A percentile compares a stretch with the other conserved stretches of the same genome.
Evolutionary conservation across 176 grass and related monocot genomes (phyloP).

Genomic region (Eremochloa ophiuroides): DNA sequence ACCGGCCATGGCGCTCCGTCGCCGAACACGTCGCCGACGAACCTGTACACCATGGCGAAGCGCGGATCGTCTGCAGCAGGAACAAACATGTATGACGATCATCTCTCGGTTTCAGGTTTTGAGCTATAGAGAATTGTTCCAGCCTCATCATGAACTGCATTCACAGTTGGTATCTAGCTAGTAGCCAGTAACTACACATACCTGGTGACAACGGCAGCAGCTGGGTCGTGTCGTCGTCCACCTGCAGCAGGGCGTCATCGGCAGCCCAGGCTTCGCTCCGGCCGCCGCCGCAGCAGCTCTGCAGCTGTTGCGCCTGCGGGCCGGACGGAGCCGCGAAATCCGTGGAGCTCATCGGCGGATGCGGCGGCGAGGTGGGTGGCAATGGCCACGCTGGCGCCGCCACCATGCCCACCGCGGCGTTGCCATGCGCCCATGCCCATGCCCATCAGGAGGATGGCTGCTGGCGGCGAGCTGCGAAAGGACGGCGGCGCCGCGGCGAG

Average conservation of each 20-base stretch:
- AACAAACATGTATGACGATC: too few relatives aligned
- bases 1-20: slow-evolving; percentile 30
- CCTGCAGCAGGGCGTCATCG: neutral
- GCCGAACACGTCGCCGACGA: slow-evolving; percentile 63
- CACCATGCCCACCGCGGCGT: neutral
- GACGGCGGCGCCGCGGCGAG: slow-evolving; percentile 19
- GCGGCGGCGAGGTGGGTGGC: neutral
- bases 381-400: neutral
- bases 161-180: neutral
- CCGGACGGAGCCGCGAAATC: neutral
- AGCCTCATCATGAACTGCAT: too few relatives aligned
- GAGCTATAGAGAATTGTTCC: too few relatives aligned
- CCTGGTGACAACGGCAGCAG: slow-evolving; percentile 1
- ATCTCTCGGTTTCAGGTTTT: too few relatives aligned
- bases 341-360: neutral
- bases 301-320: neutral
- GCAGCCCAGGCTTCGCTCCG: too few relatives aligned
- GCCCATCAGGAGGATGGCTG: neutral
- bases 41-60: slow-evolving; percentile 46
- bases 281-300: too few relatives aligned
- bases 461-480: neutral
- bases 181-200: neutral
- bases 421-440: too few relatives aligned
- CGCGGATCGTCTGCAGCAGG: slow-evolving; percentile 18
- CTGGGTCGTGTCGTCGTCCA: slow-evolving; percentile 1